phyloP scores from a whole-genome alignment of 495 filamentous ascomycete genomes.

The Aspergillus incahuasiensis region DNA sequence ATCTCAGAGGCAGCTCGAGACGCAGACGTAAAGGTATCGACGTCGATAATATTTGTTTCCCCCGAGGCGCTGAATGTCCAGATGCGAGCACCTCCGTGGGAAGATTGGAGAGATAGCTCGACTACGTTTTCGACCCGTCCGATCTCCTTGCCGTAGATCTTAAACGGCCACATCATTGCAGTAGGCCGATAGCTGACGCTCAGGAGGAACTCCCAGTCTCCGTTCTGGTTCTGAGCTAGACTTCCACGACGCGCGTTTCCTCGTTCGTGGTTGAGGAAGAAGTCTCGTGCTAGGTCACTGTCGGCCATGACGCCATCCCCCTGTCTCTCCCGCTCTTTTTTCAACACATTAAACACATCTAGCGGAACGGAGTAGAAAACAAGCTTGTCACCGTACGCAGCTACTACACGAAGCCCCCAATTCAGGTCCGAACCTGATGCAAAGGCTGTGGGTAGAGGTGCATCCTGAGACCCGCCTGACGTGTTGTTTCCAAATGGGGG shows the following conservation, averaged over 20 bases:
- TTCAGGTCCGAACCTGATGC: constrained; percentile 54
- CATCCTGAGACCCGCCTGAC: constrained; percentile 31
- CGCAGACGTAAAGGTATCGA: constrained; percentile 30
- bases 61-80: constrained; percentile 38
- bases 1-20: constrained; percentile 11
- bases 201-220: constrained; percentile 38
- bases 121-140: constrained; percentile 33
- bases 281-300: constrained; percentile 31
- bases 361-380: constrained; percentile 60
- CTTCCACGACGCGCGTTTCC: constrained; percentile 28
- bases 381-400: constrained; percentile 49
- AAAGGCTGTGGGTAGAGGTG: constrained; percentile 49
- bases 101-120: constrained; percentile 35
- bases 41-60: constrained; percentile 30
- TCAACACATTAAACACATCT: constrained; percentile 51
- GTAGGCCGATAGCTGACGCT: constrained; percentile 33
- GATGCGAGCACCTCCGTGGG: constrained; percentile 32
- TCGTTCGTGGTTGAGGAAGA: constrained; percentile 30
- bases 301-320: constrained; percentile 33
- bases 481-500: constrained; percentile 31
- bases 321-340: constrained; percentile 35
- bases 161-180: constrained; percentile 39
- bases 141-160: constrained; percentile 42
- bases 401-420: constrained; percentile 60
- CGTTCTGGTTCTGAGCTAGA: constrained; percentile 34